Evolutionary conservation across 2,329 filamentous ascomycete species (phyloP).

Genomic region (Colletotrichum sp.): DNA sequence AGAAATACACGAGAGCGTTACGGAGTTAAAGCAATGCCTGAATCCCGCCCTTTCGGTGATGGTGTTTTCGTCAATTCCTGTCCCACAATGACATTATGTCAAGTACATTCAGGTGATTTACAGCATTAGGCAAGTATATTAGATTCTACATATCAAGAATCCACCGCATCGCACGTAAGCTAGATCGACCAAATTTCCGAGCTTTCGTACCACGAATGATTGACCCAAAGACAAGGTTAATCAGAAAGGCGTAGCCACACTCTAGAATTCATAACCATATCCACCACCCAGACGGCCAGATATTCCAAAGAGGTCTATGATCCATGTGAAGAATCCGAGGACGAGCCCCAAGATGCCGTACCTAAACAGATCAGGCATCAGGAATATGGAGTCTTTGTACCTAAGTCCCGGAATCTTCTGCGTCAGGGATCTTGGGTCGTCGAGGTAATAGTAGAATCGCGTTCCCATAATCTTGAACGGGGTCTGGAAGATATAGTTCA

Average conservation of each 20-base stretch:
- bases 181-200: rapidly evolving
- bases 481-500: not conserved
- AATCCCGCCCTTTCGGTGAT: not conserved
- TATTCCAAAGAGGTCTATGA: not conserved
- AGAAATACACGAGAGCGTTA: not conserved
- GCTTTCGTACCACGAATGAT: not conserved
- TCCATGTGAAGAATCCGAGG: not conserved
- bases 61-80: rapidly evolving
- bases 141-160: rapidly evolving
- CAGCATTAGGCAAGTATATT: not conserved
- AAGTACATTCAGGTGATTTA: not conserved
- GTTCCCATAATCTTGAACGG: conserved; percentile 9
- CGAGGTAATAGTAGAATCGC: not conserved
- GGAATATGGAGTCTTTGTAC: conserved; percentile 7
- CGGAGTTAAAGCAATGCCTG: rapidly evolving
- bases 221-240: not conserved
- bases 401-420: not conserved
- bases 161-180: not conserved
- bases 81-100: rapidly evolving
- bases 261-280: conserved; percentile 9
- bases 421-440: not conserved
- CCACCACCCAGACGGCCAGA: not conserved
- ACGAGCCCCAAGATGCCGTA: not conserved
- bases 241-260: rapidly evolving
- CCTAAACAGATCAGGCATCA: not conserved